Percentiles rank a stretch among this genome's conserved stretches.
Conservation (phyloP, 306 rosid species). For the Alnus rubra region DNA sequence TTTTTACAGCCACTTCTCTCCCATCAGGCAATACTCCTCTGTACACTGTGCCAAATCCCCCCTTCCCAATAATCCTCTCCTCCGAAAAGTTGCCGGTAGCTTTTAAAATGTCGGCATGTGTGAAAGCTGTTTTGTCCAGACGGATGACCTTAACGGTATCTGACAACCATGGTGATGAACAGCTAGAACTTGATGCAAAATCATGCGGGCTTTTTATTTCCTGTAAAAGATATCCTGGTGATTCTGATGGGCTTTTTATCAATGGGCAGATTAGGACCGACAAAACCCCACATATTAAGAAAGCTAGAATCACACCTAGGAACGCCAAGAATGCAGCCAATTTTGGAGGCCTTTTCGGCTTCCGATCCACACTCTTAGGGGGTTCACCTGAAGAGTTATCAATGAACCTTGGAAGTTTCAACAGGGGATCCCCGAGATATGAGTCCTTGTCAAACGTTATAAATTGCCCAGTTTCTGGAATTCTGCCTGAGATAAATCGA, state of each 20-base stretch:
- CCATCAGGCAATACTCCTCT: constrained; percentile 75
- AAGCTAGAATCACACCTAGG: constrained; percentile 43
- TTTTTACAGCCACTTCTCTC: constrained; percentile 84
- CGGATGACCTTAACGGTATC: constrained; percentile 74
- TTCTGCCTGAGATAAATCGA: constrained; percentile 59
- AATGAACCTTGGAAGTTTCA: constrained; percentile 59
- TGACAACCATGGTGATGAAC: constrained; percentile 69
- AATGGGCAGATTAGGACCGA: constrained; percentile 46
- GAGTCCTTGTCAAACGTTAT: constrained; percentile 68
- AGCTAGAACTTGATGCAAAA: constrained; percentile 44
- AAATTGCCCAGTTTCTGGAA: constrained; percentile 63
- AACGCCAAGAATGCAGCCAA: constrained; percentile 40
- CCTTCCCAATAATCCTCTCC: constrained; percentile 74
- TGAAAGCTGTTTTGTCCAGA: constrained; percentile 74
- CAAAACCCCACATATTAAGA: constrained; percentile 50
- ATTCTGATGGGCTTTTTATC: constrained; percentile 44
- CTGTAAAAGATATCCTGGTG: constrained; percentile 46
- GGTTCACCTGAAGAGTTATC: constrained; percentile 18
- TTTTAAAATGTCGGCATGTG: constrained; percentile 74
- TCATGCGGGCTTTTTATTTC: constrained; percentile 47
- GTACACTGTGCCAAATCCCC: constrained; percentile 92
- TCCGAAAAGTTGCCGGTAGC: constrained; percentile 85
- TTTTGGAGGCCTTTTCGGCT: constrained; percentile 25
- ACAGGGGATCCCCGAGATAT: constrained; percentile 65
- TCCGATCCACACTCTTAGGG: constrained; percentile 6